phyloP scores from a whole-genome alignment of 2,329 filamentous ascomycete genomes.

The Penicillium sp. region DNA sequence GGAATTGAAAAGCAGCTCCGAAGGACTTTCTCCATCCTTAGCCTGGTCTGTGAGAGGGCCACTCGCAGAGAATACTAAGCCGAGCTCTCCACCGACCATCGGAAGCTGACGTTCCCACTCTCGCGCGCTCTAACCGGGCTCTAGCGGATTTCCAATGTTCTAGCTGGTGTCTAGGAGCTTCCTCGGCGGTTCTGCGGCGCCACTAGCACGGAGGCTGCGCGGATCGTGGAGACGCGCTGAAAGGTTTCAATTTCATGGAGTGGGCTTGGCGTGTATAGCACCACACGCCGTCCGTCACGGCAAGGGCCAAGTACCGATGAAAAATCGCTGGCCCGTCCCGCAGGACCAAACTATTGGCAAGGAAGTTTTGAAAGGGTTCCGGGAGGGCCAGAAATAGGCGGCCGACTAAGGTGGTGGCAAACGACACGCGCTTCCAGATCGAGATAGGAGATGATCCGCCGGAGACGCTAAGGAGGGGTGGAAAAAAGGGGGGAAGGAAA shows the following conservation, averaged over 20 bases:
- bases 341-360: conserved; percentile 12
- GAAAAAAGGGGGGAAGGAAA: not conserved
- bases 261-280: conserved; percentile 19
- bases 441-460: not conserved
- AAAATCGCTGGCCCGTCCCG: conserved; percentile 16
- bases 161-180: conserved; percentile 23
- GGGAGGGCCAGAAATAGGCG: not conserved
- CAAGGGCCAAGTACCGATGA: conserved; percentile 6
- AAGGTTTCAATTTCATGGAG: conserved; percentile 19
- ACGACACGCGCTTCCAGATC: not conserved
- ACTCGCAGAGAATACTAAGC: conserved; percentile 1
- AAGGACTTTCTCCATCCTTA: conserved; percentile 5
- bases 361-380: not conserved
- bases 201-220: conserved; percentile 24
- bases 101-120: conserved; percentile 26
- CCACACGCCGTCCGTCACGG: conserved; percentile 16
- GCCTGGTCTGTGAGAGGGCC: not conserved
- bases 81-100: conserved; percentile 13
- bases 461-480: not conserved
- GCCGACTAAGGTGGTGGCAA: not conserved
- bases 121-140: conserved; percentile 32
- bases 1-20: conserved; percentile 6
- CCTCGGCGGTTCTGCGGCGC: conserved; percentile 11
- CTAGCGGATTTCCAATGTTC: conserved; percentile 33
- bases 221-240: conserved; percentile 23